These are phyloP conservation scores for Melocanna baccifera DNA, from an alignment of 176 grass and related monocot genomes.

Conservation along the genomic window DNA sequence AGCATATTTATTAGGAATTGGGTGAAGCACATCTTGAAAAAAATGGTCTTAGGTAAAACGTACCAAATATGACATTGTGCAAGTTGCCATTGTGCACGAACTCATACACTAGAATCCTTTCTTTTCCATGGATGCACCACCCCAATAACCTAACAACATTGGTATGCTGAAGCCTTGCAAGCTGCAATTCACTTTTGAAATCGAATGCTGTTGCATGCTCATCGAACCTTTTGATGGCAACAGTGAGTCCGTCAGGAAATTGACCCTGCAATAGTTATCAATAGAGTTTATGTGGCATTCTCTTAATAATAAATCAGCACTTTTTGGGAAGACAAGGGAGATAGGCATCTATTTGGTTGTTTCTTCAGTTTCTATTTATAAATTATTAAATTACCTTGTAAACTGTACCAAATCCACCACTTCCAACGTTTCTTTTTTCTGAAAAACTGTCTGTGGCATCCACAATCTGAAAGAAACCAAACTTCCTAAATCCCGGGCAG, in stretches of 20 bases:
- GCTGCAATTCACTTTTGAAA: slow-evolving; percentile 29
- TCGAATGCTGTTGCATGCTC: slow-evolving; percentile 23
- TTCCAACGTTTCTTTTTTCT: background rate
- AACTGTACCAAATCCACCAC: slow-evolving; percentile 32
- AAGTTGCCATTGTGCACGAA: slow-evolving; percentile 16
- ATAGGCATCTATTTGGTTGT: background rate
- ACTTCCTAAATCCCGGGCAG: slow-evolving; percentile 27
- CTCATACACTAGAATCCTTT: slow-evolving; percentile 34
- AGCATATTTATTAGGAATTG: slow-evolving; percentile 3
- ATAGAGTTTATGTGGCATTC: background rate
- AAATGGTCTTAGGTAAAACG: background rate
- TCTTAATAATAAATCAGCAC: background rate
- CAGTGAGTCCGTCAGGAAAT: slow-evolving; percentile 2
- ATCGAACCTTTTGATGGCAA: slow-evolving; percentile 43
- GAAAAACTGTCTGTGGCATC: slow-evolving; percentile 45
- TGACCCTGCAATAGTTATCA: slow-evolving; percentile 28
- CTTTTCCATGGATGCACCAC: slow-evolving; percentile 39
- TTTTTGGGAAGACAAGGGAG: background rate
- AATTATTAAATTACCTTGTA: slow-evolving; percentile 41
- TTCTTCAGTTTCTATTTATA: background rate
- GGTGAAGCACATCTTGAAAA: background rate
- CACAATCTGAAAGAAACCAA: slow-evolving; percentile 29
- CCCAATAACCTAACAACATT: slow-evolving; percentile 37
- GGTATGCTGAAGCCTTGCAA: slow-evolving; percentile 33
- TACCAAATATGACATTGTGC: slow-evolving; percentile 14